Evolutionary conservation across 257 asterid genomes (phyloP).

Genomic region (Cinchona pubescens): DNA sequence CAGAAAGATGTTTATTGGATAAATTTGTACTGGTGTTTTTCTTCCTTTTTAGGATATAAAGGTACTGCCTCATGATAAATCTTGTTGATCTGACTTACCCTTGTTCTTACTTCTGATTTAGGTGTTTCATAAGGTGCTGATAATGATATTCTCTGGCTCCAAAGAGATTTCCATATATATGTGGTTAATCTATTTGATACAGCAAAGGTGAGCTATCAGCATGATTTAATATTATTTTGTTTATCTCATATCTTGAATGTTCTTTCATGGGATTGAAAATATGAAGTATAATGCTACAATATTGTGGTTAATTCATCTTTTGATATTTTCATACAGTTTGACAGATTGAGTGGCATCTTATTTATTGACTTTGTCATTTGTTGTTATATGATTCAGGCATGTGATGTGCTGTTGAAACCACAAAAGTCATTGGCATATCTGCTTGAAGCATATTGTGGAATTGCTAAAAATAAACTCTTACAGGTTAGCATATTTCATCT

Average conservation of each 20-base stretch:
- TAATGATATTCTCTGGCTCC: conserved; percentile 96
- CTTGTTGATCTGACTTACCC: neutral
- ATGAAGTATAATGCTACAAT: neutral
- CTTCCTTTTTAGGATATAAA: neutral
- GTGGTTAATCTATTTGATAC: conserved; percentile 94
- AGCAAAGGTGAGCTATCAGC: conserved; percentile 61
- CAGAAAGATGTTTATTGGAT: too few species aligned
- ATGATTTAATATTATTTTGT: conserved; percentile 2
- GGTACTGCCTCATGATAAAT: neutral
- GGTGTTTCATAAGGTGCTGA: conserved; percentile 99
- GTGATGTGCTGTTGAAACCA: conserved; percentile 78
- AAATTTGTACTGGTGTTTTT: too few species aligned
- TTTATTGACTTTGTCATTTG: conserved; percentile 10
- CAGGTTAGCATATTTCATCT: conserved; percentile 47
- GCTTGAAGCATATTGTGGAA: conserved; percentile 73
- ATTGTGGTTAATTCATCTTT: too few species aligned
- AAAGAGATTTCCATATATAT: conserved; percentile 92
- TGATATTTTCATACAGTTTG: conserved; percentile 3
- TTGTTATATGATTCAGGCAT: conserved; percentile 56
- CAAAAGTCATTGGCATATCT: conserved; percentile 92
- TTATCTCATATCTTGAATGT: conserved; percentile 2
- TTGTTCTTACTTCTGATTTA: conserved; percentile 28
- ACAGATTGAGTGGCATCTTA: neutral
- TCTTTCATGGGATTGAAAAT: conserved; percentile 7
- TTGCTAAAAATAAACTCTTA: conserved; percentile 65